Base-by-base conservation (phyloP, 2,329 filamentous ascomycete species). In the Colletotrichum eleusines region DNA sequence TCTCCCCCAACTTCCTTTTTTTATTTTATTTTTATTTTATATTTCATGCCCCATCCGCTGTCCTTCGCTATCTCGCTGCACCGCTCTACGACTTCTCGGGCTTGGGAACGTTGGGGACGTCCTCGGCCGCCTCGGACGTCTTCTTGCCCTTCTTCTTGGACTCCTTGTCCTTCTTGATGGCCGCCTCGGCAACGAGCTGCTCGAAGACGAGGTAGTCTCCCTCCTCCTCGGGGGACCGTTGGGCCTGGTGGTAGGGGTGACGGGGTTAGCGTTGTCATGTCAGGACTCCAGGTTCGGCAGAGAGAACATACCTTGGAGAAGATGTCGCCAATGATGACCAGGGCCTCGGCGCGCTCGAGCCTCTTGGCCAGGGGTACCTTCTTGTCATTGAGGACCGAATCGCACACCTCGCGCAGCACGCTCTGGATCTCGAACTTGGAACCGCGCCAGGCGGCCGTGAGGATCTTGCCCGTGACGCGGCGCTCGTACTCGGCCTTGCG, bases 171-270 rank as follows among this genome's bases (percentile, higher is more conserved):
- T 98, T 97, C 88, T 98, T 98, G 64, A 94, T 92, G 68, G 95
- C 94, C 5, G 95, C 95, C 80, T 99, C 96, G 61, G 96, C 95
- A 81, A 99, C 97, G 66, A 99, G 90, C 82, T 98, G 94, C 81
- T 99, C 96, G 76, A 99, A 99, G 20, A 95, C 95, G 89, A 99
- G 97, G 83, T 97, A 98, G 77, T 98, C 96, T 74, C 96, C 95
- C 82, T 99, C 96, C 84, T 99, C 96, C 74, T 99, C 96, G 51
- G 95, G 92, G 65, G 95, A 92, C 73, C 96, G 91, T 80, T 92
- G 88, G 50, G 95, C 94, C 95, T 98, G 75, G 58, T 33, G 31
- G 3, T 33, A n/a, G n/a, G 57, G 2, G 12, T 20, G 63, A 74
- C 70, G 74, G 9, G 74, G 74, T 73, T 68, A 72, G 65, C 73